Percentiles rank a stretch among this genome's conserved stretches.
phyloP scores from a whole-genome alignment of 75 land plant species.

The Cunninghamia lanceolata region DNA sequence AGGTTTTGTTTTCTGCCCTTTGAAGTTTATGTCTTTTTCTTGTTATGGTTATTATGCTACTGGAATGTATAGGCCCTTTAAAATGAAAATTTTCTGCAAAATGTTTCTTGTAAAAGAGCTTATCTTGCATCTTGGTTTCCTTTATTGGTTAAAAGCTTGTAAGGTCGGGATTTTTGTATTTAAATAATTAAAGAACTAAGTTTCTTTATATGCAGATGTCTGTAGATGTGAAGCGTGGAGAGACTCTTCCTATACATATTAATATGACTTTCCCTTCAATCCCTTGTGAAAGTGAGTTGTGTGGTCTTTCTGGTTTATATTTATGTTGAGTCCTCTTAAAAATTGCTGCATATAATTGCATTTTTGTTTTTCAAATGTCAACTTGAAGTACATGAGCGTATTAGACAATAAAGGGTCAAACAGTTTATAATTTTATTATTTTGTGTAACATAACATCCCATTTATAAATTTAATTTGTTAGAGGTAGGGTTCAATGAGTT shows the following conservation, averaged over 20 bases:
- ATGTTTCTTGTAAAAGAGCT: neutral
- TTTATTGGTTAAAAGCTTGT: neutral
- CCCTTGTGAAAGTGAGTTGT: constrained; percentile 80
- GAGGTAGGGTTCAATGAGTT: neutral
- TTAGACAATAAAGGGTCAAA: neutral
- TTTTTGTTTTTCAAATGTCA: neutral
- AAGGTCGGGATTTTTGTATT: neutral
- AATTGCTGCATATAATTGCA: neutral
- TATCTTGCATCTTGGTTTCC: neutral
- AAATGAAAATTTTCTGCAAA: neutral
- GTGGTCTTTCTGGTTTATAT: neutral
- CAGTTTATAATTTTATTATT: neutral
- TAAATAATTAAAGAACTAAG: neutral
- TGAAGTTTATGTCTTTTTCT: neutral
- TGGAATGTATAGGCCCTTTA: neutral
- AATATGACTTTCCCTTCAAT: constrained; percentile 96
- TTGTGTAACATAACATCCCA: neutral
- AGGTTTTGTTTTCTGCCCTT: constrained; percentile 41
- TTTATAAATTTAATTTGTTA: neutral
- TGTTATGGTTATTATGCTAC: neutral
- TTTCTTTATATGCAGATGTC: constrained; percentile 65
- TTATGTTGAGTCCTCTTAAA: constrained; percentile 2
- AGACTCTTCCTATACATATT: constrained; percentile 94
- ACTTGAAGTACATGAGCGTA: neutral
- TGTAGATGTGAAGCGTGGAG: constrained; percentile 91